Evolutionary conservation across 2,329 filamentous ascomycete genomes (phyloP), one percentile per base, ranked within the genome.

Genomic region (Hymenoscyphus albidus): DNA sequence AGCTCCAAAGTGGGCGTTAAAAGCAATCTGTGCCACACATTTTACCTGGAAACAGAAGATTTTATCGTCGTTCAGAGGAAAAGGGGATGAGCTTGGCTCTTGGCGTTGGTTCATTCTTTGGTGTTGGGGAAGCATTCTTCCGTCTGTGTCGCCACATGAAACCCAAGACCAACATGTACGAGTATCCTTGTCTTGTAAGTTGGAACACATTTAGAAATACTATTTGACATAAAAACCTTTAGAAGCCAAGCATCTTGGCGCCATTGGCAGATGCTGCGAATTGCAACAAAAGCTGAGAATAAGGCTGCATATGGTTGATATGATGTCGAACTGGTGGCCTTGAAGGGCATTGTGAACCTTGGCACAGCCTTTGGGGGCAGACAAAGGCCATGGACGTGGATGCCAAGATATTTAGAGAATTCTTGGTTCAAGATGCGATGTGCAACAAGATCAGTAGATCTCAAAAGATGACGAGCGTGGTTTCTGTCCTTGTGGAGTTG

Each of bases 131-230:
- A 54, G 48, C 48, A 54, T 18, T 54, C 48, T 54, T 54, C 48
- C 48, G 48, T 22, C 48, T 54, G 48, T 54, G 48, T 18, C n/a
- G 22, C 48, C 48, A 54, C 48, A 54, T 54, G 48, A 54, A 51
- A 51, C 44, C 18, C 14, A 7, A 44, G 22, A 18, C 9, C 18
- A 54, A 27, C 48, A 22, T n/a, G 22, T 27, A 51, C 44, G 44
- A 51, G 18, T n/a, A 48, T 9, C 44, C 14, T 18, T 12, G n/a
- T 13, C 14, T 18, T 12, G n/a, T 13, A 54, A 54, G n/a, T 27
- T 51, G 18, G 18, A 51, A 27, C 44, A 27, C 18, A 12, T 27
- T 54, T 51, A 51, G 44, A 3, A 10, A 35, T 35, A 35, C 35
- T 35, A 35, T 10, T 35, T 35, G 7, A 35, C 32, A 51, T 51